Conservation (phyloP, 129 eudicot genomes). For the Heracleum sosnowskyi region DNA sequence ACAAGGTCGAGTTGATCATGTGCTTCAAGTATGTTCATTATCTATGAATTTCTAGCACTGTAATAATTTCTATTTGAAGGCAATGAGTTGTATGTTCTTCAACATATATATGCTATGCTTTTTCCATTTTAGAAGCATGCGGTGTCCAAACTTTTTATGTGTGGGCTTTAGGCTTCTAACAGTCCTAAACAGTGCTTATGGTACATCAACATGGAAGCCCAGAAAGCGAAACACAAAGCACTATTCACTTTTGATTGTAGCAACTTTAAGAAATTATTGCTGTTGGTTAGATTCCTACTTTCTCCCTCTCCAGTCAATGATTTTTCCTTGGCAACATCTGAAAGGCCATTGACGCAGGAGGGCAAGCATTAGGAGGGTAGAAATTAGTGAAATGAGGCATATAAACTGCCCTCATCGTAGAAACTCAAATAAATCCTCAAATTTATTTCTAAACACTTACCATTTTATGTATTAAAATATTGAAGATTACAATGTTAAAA, state of each 20-base stretch:
- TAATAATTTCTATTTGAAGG: not conserved
- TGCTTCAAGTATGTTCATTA: slow-evolving; percentile 57
- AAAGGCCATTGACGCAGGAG: not conserved
- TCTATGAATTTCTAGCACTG: not conserved
- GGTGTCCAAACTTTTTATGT: not conserved
- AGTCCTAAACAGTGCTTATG: not conserved
- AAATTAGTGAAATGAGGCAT: not conserved
- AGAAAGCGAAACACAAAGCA: not conserved
- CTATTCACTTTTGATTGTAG: not conserved
- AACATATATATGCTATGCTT: not conserved
- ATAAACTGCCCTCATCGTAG: not conserved
- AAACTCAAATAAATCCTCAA: not conserved
- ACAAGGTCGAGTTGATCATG: slow-evolving; percentile 84
- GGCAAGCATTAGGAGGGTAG: not conserved
- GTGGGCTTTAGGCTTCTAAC: not conserved
- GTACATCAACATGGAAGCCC: not conserved
- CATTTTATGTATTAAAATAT: not conserved
- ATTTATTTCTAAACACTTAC: not conserved
- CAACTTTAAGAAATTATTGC: not conserved
- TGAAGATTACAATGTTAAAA: not conserved
- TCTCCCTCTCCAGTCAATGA: not conserved
- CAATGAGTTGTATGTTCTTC: not conserved
- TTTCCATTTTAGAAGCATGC: not conserved
- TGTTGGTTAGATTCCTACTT: not conserved
- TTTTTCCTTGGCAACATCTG: not conserved